phyloP scores from a whole-genome alignment of 768 basidiomycete species.

The Pisolithus microcarpus region DNA sequence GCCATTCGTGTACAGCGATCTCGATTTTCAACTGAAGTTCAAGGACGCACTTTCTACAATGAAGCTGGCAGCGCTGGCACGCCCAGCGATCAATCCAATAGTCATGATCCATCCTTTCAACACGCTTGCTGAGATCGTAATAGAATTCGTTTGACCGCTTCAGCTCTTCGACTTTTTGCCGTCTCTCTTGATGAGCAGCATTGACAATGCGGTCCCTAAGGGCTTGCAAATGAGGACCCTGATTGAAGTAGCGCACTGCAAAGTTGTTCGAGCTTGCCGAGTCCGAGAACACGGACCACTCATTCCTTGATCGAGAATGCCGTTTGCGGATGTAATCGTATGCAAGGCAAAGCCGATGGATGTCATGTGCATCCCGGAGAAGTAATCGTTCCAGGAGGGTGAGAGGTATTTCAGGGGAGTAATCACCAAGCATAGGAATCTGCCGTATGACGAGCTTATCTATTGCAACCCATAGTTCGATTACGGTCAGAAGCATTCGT shows the following conservation, averaged over 20 bases:
- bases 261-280: slow-evolving; percentile 18
- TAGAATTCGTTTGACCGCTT: slow-evolving; percentile 6
- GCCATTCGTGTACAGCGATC: slow-evolving; percentile 39
- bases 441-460: slow-evolving; percentile 28
- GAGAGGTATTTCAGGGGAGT: slow-evolving; percentile 39
- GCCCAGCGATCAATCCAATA: not conserved
- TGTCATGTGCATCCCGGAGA: slow-evolving; percentile 23
- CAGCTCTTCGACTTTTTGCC: slow-evolving; percentile 24
- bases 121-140: not conserved
- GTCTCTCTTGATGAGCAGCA: slow-evolving; percentile 14
- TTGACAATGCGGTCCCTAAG: slow-evolving; percentile 24
- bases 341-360: slow-evolving; percentile 24
- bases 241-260: slow-evolving; percentile 27
- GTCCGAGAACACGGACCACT: slow-evolving; percentile 30
- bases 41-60: slow-evolving; percentile 24
- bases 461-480: slow-evolving; percentile 39
- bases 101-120: not conserved
- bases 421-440: slow-evolving; percentile 34
- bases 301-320: slow-evolving; percentile 6
- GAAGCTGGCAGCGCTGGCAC: accelerated
- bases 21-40: slow-evolving; percentile 9
- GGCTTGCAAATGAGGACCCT: slow-evolving; percentile 9
- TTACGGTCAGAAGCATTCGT: slow-evolving; percentile 29
- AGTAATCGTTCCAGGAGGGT: slow-evolving; percentile 36
- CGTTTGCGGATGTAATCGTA: slow-evolving; percentile 27